phyloP scores from a whole-genome alignment of 106 monocot species.

The Hemerocallis citrina region DNA sequence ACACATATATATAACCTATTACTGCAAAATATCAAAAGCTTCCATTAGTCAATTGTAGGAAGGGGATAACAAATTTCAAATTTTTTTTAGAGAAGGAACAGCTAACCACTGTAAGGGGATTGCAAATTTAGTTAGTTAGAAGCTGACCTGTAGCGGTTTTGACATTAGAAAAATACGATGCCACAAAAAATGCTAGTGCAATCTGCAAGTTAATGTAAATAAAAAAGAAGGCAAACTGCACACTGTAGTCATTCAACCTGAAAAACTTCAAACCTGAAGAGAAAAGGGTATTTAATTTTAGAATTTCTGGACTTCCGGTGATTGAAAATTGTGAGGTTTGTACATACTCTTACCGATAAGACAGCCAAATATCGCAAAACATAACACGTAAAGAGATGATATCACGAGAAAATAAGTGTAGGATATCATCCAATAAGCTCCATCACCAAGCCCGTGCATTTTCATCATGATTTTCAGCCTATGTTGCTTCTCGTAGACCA shows the following conservation, averaged over 20 bases:
- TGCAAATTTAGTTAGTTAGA: too few species aligned
- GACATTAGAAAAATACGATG: slow-evolving; percentile 32
- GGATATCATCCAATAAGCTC: slow-evolving; percentile 44
- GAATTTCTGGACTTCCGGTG: too few species aligned
- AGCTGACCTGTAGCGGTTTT: slow-evolving; percentile 27
- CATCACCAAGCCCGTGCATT: slow-evolving; percentile 66
- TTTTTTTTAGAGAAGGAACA: too few species aligned
- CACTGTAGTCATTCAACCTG: slow-evolving; percentile 22
- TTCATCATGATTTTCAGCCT: slow-evolving; percentile 58
- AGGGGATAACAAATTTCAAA: too few species aligned
- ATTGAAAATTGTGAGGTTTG: too few species aligned
- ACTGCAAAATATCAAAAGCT: too few species aligned
- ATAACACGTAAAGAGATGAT: slow-evolving; percentile 30
- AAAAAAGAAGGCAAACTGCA: slow-evolving; percentile 40
- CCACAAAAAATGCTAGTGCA: slow-evolving; percentile 19
- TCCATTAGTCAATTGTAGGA: too few species aligned
- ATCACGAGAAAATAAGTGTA: slow-evolving; percentile 45
- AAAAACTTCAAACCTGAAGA: slow-evolving; percentile 35
- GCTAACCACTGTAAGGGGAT: too few species aligned
- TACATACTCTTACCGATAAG: too few species aligned
- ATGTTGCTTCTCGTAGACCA: slow-evolving; percentile 62
- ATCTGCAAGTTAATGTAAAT: slow-evolving; percentile 38
- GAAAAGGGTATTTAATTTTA: too few species aligned
- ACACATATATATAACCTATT: too few species aligned
- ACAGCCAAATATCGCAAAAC: too few species aligned